These are phyloP conservation scores for Kalmusia sp. DNA, from an alignment of 2,329 filamentous ascomycete species.

Conservation along the genomic window DNA sequence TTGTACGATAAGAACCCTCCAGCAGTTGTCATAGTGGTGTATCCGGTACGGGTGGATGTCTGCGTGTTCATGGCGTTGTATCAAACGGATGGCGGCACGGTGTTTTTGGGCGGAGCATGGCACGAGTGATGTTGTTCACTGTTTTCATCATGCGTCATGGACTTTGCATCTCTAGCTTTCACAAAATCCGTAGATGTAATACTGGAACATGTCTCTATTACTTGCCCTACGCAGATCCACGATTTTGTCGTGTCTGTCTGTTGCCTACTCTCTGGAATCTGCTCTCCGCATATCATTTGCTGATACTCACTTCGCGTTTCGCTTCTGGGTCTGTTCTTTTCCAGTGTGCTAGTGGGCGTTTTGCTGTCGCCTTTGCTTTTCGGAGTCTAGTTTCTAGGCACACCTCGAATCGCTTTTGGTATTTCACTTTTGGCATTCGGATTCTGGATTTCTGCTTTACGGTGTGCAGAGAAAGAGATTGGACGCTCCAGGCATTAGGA, in stretches of 20 bases:
- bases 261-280: background rate
- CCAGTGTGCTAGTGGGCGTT: too few species aligned
- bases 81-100: background rate
- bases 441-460: too few species aligned
- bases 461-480: too few species aligned
- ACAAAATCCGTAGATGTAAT: background rate
- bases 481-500: too few species aligned
- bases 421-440: too few species aligned
- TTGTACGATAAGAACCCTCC: slow-evolving; percentile 25
- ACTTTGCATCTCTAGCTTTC: slow-evolving; percentile 1
- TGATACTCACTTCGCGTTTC: background rate
- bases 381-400: too few species aligned
- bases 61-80: slow-evolving; percentile 7
- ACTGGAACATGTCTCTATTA: background rate
- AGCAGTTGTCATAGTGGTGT: slow-evolving; percentile 10
- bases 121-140: background rate
- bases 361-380: too few species aligned
- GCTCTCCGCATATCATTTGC: background rate
- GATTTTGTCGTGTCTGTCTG: background rate
- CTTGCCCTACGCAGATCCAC: background rate
- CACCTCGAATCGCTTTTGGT: too few species aligned
- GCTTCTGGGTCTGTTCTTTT: too few species aligned
- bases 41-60: slow-evolving; percentile 13
- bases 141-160: slow-evolving; percentile 1
- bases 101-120: background rate